Percentiles rank a stretch among this genome's conserved stretches.
Conservation (phyloP, 441 rosid genomes). For the Adansonia gregorii region DNA sequence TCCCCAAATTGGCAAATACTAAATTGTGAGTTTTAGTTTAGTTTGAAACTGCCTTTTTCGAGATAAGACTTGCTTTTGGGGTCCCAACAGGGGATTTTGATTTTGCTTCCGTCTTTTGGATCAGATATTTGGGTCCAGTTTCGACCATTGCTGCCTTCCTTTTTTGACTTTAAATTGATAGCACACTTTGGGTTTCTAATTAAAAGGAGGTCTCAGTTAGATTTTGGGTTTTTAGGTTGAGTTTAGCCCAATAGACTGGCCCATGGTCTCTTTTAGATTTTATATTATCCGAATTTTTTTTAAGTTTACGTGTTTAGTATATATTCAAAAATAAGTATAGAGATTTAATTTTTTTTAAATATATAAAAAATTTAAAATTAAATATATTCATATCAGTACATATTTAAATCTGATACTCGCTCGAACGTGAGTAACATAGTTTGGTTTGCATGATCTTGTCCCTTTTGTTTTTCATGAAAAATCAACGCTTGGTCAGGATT, state of each 20-base stretch:
- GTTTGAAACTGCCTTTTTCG: neutral
- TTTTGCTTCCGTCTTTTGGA: neutral
- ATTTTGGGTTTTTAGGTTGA: neutral
- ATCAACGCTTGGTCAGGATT: too few relatives aligned
- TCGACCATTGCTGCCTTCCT: neutral
- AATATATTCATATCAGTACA: too few relatives aligned
- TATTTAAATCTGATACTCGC: too few relatives aligned
- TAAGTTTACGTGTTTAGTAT: too few relatives aligned
- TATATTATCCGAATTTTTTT: too few relatives aligned
- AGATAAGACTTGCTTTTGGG: neutral
- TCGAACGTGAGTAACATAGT: too few relatives aligned
- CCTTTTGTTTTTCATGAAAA: too few relatives aligned
- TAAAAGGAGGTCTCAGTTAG: neutral
- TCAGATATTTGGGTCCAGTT: slow-evolving; percentile 13
- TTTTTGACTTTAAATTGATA: neutral
- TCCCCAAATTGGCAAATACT: neutral
- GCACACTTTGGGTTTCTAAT: neutral
- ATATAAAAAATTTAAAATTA: too few relatives aligned
- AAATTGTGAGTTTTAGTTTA: neutral
- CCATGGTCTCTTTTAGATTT: neutral
- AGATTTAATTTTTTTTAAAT: too few relatives aligned
- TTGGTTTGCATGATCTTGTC: too few relatives aligned
- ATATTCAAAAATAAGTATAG: too few relatives aligned
- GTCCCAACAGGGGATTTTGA: neutral
- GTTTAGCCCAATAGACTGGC: neutral